These are phyloP conservation scores for Acanthamoeba castellanii DNA, from an alignment of 208 protist genomes.

Conservation along the genomic window DNA sequence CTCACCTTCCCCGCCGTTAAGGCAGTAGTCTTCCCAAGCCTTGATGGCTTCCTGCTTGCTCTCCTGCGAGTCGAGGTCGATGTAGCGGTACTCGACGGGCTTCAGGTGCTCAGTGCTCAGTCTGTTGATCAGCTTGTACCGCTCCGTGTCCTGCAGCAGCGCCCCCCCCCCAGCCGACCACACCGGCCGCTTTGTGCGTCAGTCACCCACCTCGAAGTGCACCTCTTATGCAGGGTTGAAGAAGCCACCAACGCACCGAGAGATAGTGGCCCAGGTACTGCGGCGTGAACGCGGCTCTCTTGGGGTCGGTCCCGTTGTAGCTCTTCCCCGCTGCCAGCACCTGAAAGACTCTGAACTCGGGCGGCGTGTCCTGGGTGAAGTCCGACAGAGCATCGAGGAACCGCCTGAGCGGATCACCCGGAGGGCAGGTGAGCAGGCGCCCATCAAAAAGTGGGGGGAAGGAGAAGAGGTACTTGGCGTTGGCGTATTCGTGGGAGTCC, in stretches of 20 bases:
- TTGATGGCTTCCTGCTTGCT: constrained; percentile 2
- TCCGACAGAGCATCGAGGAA: constrained; percentile 12
- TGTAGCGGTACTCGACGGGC: constrained; percentile 24
- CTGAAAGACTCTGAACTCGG: constrained; percentile 22
- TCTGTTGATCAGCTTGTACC: constrained; percentile 25
- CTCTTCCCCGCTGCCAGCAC: constrained; percentile 36
- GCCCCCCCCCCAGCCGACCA: too few species aligned
- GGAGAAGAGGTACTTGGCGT: background rate
- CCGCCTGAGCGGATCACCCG: background rate
- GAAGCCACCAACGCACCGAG: background rate
- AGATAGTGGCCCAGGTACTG: constrained; percentile 47
- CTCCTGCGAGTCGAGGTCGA: background rate
- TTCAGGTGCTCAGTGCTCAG: constrained; percentile 14
- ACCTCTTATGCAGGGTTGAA: background rate
- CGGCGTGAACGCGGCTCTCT: background rate
- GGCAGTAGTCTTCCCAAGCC: constrained; percentile 12
- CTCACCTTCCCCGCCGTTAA: background rate
- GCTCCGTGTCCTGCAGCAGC: background rate
- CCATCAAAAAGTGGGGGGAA: background rate
- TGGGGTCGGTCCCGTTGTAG: constrained; percentile 15
- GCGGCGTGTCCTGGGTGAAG: constrained; percentile 15
- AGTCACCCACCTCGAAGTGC: too few species aligned
- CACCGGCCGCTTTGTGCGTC: too few species aligned
- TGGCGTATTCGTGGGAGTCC: constrained; percentile 5
- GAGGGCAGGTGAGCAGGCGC: background rate